Base-by-base conservation (phyloP, 179 eudicot species). In the Sideroxylon spinosum region DNA sequence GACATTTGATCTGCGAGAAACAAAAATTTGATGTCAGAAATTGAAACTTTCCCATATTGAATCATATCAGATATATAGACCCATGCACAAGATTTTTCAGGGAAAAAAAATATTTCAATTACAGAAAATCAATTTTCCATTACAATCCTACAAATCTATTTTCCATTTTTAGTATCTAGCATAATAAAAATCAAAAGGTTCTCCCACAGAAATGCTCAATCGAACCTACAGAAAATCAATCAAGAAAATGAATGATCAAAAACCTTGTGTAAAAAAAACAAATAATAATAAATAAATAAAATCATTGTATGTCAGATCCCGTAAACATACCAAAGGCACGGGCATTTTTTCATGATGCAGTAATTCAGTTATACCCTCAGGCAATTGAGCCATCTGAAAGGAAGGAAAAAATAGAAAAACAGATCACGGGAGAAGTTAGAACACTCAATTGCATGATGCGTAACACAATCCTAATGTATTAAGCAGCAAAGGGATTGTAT, bases 361-460 rank as follows among this genome's bases (percentile, higher is more conserved):
- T 81, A 95, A 76, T 80, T 96, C 94, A 0, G 98, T 92, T 79
- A 96, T 91, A 68, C 99, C 98, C 84, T 96, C 98, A 0, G 99
- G 99, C 76, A 94, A 79, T 79, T 88, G 97, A 67, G 98, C 98
- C 99, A 96, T 96, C 99, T 96, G 93, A 75, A 87, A 81, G 29
- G 19, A 6, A 73, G 22, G 20, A 19, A 29, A 44, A 61, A 16
- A 60, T 1, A 23, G 7, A 22, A 53, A 68, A 9, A 68, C 25
- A 68, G 10, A 9, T 25, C n/a, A n/a, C 6, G 6, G 14, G 44
- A 5, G 28, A 12, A 8, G 32, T 28, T 14, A 64, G 19, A 10
- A 37, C 44, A 37, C 44, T 68, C 53, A 68, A 7, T 68, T 44
- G 25, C 53, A 44, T 32, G 28, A 37, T 48, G 53, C 19, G 9